Evolutionary conservation across 768 basidiomycete genomes (phyloP).

Genomic region (Galerina sulciceps): DNA sequence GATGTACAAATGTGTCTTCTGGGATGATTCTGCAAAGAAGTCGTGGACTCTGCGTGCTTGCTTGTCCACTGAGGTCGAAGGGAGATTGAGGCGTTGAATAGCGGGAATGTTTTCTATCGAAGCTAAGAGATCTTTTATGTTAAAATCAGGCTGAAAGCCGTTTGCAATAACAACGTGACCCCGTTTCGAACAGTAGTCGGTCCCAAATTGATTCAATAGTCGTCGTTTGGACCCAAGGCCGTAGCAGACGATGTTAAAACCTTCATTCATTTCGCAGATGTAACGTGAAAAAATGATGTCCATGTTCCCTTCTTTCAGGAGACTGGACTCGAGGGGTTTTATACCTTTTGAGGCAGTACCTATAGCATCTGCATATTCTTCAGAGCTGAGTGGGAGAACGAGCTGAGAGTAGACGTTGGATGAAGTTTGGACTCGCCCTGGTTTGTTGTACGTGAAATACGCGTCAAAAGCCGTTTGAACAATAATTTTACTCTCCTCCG

Average conservation of each 20-base stretch:
- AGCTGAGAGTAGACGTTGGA: conserved; percentile 78
- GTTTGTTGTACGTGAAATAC: conserved; percentile 73
- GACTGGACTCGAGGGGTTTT: conserved; percentile 35
- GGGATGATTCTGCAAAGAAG: conserved; percentile 50
- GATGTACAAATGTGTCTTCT: conserved; percentile 64
- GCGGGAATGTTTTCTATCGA: conserved; percentile 60
- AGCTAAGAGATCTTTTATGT: conserved; percentile 68
- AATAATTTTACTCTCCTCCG: conserved; percentile 40
- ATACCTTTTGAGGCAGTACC: conserved; percentile 30
- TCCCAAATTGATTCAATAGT: conserved; percentile 77
- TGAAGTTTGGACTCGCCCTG: conserved; percentile 70
- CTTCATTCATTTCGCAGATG: conserved; percentile 72
- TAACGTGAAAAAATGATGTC: conserved; percentile 60
- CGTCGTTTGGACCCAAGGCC: conserved; percentile 88
- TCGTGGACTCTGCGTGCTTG: conserved; percentile 69
- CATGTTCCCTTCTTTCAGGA: conserved; percentile 36
- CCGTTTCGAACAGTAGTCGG: conserved; percentile 49
- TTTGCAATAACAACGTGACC: conserved; percentile 83
- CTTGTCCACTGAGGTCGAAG: conserved; percentile 53
- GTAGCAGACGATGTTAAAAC: conserved; percentile 88
- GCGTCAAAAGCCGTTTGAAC: conserved; percentile 80
- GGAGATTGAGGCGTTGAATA: conserved; percentile 36
- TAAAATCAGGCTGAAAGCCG: conserved; percentile 72
- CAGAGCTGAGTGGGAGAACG: conserved; percentile 69
- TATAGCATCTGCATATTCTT: conserved; percentile 59